Evolutionary conservation across 805 yeast genomes (phyloP).

Genomic region (Ogataea nakhonphanomensis): DNA sequence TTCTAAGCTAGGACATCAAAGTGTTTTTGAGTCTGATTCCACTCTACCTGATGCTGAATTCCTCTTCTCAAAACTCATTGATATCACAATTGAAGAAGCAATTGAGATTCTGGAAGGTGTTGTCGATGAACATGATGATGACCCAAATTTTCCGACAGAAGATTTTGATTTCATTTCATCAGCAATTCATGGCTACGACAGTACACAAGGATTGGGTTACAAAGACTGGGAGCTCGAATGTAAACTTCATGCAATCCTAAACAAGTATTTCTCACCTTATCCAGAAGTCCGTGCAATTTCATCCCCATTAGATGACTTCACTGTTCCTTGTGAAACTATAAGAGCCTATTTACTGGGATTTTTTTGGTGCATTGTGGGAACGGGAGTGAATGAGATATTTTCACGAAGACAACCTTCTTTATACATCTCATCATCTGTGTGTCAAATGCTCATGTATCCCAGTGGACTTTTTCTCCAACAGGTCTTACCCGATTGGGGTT

Average conservation of each 20-base stretch:
- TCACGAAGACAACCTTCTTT: constrained; percentile 54
- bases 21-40: background rate
- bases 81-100: constrained; percentile 23
- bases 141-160: constrained; percentile 31
- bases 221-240: constrained; percentile 20
- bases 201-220: background rate
- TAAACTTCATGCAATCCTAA: constrained; percentile 34
- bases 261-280: constrained; percentile 51
- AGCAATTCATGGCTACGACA: constrained; percentile 15
- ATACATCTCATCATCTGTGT: constrained; percentile 46
- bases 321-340: constrained; percentile 44
- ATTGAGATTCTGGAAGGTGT: constrained; percentile 28
- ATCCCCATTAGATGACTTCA: constrained; percentile 49
- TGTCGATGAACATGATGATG: constrained; percentile 28
- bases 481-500: constrained; percentile 39
- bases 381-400: constrained; percentile 58
- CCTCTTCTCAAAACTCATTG: constrained; percentile 5
- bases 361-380: constrained; percentile 41
- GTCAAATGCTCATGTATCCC: constrained; percentile 60
- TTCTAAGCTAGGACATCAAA: constrained; percentile 1
- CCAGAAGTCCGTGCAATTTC: constrained; percentile 67
- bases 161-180: constrained; percentile 17
- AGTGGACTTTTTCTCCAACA: constrained; percentile 50
- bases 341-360: constrained; percentile 23
- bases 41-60: constrained; percentile 6